These are phyloP conservation scores for Grosmannia serpens DNA, from an alignment of 2,329 filamentous ascomycete genomes.

Conservation along the genomic window DNA sequence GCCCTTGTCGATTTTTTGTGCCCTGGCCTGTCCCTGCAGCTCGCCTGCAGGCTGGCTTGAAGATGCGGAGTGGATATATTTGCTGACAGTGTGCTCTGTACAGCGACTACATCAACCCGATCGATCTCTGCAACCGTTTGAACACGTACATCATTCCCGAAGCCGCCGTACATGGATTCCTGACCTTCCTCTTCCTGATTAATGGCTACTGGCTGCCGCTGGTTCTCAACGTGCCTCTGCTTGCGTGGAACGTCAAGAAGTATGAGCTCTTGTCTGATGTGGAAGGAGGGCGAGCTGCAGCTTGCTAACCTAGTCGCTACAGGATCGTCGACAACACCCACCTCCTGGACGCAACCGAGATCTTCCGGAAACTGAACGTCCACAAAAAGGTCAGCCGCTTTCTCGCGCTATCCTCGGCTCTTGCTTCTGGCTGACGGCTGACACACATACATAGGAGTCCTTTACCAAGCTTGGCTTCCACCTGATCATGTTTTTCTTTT, in stretches of 20 bases:
- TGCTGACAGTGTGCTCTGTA: not conserved
- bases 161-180: slow-evolving; percentile 90
- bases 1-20: not conserved
- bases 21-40: no score
- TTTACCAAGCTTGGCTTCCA: slow-evolving; percentile 99
- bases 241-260: slow-evolving; percentile 97
- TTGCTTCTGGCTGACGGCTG: not conserved
- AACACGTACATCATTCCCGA: slow-evolving; percentile 99
- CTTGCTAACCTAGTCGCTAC: not conserved
- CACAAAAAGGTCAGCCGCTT: slow-evolving; percentile 74
- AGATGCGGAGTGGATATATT: not conserved
- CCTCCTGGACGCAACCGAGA: slow-evolving; percentile 93
- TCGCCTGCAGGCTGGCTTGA: no score
- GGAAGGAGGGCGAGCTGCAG: no score
- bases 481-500: slow-evolving; percentile 99
- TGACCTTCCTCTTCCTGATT: slow-evolving; percentile 92
- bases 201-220: slow-evolving; percentile 98
- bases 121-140: slow-evolving; percentile 98
- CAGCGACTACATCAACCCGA: slow-evolving; percentile 99
- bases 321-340: slow-evolving; percentile 98
- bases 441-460: slow-evolving; percentile 57
- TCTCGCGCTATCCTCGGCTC: not conserved
- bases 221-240: slow-evolving; percentile 79
- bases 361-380: slow-evolving; percentile 97
- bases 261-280: slow-evolving; percentile 35